Conservation (phyloP, 768 basidiomycete species). For the Austroboletus eburneus region DNA sequence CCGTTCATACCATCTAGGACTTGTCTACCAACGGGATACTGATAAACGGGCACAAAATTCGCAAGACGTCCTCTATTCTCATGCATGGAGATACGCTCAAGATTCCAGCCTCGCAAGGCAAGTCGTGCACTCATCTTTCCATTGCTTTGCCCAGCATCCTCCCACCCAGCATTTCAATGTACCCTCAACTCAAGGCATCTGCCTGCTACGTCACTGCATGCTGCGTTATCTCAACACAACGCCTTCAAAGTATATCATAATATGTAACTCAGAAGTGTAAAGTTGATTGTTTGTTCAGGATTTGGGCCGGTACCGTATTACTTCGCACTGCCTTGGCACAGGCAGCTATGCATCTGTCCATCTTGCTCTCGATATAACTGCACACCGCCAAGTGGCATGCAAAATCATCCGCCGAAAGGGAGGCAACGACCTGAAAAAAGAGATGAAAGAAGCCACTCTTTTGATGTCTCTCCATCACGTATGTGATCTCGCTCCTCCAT, state of each 20-base stretch:
- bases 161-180: slow-evolving; percentile 58
- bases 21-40: slow-evolving; percentile 71
- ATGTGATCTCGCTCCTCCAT: slow-evolving; percentile 17
- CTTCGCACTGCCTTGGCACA: slow-evolving; percentile 73
- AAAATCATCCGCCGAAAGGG: slow-evolving; percentile 72
- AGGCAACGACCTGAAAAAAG: slow-evolving; percentile 35
- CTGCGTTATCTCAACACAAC: slow-evolving; percentile 52
- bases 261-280: neutral
- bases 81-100: slow-evolving; percentile 72
- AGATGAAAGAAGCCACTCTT: slow-evolving; percentile 78
- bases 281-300: slow-evolving; percentile 34
- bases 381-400: slow-evolving; percentile 74
- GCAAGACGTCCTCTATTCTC: slow-evolving; percentile 63
- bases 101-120: slow-evolving; percentile 65
- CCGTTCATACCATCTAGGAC: slow-evolving; percentile 45
- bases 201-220: slow-evolving; percentile 51
- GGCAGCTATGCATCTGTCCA: slow-evolving; percentile 83
- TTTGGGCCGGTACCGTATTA: slow-evolving; percentile 68
- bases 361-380: slow-evolving; percentile 62
- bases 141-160: neutral
- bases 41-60: slow-evolving; percentile 66
- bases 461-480: slow-evolving; percentile 71
- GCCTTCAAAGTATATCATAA: slow-evolving; percentile 46
- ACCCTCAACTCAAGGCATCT: slow-evolving; percentile 52
- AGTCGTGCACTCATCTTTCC: neutral